These are phyloP conservation scores for Mucor sp. DNA, from an alignment of 371 early-diverging fungal species.

Conservation along the genomic window DNA sequence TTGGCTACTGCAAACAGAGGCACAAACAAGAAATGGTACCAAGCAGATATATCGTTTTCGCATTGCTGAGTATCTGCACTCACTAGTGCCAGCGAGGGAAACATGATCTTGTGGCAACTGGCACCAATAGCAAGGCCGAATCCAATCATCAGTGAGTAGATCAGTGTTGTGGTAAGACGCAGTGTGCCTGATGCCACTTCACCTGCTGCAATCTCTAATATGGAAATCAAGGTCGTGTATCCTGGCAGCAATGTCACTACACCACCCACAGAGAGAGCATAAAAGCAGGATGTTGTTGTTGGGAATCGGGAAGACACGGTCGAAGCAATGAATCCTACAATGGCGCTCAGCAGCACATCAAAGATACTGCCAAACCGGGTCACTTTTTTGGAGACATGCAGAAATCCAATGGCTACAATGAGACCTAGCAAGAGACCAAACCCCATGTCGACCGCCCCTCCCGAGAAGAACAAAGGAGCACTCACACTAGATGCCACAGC, in stretches of 20 bases:
- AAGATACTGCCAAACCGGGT: constrained; percentile 63
- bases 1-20: constrained; percentile 32
- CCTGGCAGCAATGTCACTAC: constrained; percentile 69
- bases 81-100: constrained; percentile 23
- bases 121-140: constrained; percentile 76
- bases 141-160: constrained; percentile 71
- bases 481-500: constrained; percentile 58
- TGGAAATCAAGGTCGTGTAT: constrained; percentile 62
- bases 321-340: constrained; percentile 60
- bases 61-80: constrained; percentile 23
- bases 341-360: constrained; percentile 58
- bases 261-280: constrained; percentile 63
- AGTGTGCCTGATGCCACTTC: constrained; percentile 80
- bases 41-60: constrained; percentile 19
- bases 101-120: constrained; percentile 38
- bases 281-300: constrained; percentile 35
- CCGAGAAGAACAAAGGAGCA: constrained; percentile 61
- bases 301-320: constrained; percentile 27
- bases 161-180: constrained; percentile 67
- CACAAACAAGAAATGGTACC: constrained; percentile 27
- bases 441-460: constrained; percentile 55
- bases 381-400: constrained; percentile 57
- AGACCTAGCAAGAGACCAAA: constrained; percentile 47
- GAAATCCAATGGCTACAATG: constrained; percentile 48
- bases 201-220: constrained; percentile 77